Evolutionary conservation across 2,329 filamentous ascomycete species (phyloP), one percentile per base, ranked within the genome.

Genomic region (Colletotrichum brevisporum): DNA sequence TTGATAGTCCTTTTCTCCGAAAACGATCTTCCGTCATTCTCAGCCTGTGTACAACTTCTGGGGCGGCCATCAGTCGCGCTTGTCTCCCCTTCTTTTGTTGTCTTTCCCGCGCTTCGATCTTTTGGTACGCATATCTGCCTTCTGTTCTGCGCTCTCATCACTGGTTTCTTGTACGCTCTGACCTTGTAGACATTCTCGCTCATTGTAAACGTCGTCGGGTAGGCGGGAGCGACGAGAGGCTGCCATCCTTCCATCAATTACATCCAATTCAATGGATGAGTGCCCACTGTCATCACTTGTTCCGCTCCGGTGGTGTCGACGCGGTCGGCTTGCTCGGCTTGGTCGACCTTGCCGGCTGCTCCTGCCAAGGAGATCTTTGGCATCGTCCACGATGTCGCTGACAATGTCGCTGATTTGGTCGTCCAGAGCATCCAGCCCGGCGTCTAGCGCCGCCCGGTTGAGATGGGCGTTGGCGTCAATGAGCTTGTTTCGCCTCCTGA

Each of bases 401-500:
- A 76, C 77, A 47, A 82, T 74, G 45, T 78, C 78, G 56, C 77
- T 76, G 69, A 82, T 72, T 43, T 81, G 78, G 54, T 79, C 78
- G 16, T 81, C 79, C 5, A 82, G 66, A 2, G 81, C 79, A 45
- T 77, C 79, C 2, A 82, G 60, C 0, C 80, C 81, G 45, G 79
- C 77, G 27, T 78, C 77, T 39, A 79, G 70, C 12, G 79, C 79
- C 18, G 75, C 76, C 8, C 77, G 77, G 58, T 82, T 82, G 36
- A 81, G 73, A 70, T 82, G 79, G 6, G 75, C 74, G 13, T 76
- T 77, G 8, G 77, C 78, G 72, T 89, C 87, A 55, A 90, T 84
- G 56, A 91, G 79, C 53, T 81, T 82, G 74, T 91, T 91, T 75
- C 84, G 87, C 72, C 81, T 85, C 69, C 88, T 83, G 69, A 95